A percentile compares a stretch with the other conserved stretches of the same genome.
Evolutionary conservation across 495 filamentous ascomycete species (phyloP).

Genomic region (Neurospora sp.): DNA sequence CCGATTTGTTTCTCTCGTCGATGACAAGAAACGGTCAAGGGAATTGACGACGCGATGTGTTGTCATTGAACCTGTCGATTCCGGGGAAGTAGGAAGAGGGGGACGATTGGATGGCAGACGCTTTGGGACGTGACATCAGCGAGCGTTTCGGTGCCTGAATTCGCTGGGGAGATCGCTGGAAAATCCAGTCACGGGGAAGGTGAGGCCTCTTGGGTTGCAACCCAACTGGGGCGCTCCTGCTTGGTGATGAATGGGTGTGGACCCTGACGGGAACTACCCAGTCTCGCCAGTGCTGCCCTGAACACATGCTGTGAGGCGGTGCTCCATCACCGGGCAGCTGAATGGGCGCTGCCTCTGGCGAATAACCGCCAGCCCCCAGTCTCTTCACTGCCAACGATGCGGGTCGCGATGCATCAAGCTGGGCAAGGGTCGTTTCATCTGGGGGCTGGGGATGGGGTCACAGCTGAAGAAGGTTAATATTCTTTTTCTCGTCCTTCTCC

Average conservation of each 20-base stretch:
- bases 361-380: not conserved
- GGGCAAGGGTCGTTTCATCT: not conserved
- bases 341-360: not conserved
- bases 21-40: not conserved
- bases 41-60: not conserved
- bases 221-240: not conserved
- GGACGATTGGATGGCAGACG: not conserved
- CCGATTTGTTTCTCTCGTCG: not conserved
- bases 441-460: not conserved
- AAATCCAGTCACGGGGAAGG: not conserved
- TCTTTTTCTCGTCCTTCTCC: not conserved
- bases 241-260: not conserved
- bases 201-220: not conserved
- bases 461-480: not conserved
- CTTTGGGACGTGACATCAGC: not conserved
- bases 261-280: not conserved
- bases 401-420: not conserved
- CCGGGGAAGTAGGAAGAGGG: not conserved
- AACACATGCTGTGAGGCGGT: not conserved
- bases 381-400: not conserved
- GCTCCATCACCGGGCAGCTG: not conserved
- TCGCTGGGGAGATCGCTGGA: not conserved
- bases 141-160: not conserved
- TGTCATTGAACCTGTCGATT: not conserved
- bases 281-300: not conserved